Percentiles rank a stretch among this genome's conserved stretches.
Evolutionary conservation across 108 stramenopile species (phyloP).

Genomic region (Conticribra guillardii): DNA sequence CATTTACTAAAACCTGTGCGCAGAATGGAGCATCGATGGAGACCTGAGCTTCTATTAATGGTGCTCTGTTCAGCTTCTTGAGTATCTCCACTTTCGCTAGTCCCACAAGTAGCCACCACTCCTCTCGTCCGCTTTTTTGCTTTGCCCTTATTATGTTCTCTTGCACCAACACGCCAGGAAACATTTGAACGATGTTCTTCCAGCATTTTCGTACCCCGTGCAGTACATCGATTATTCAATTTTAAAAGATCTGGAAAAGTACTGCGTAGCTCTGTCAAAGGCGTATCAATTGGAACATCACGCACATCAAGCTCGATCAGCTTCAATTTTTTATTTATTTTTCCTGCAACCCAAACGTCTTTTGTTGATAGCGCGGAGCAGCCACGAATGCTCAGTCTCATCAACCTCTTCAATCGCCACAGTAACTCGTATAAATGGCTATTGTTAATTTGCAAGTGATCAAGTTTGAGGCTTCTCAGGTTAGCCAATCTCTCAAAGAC

Average conservation of each 20-base stretch:
- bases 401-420: conserved; percentile 3
- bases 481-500: background rate
- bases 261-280: background rate
- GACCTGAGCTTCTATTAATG: background rate
- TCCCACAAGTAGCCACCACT: too few species aligned
- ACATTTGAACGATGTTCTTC: conserved; percentile 3
- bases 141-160: background rate
- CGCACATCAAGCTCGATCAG: conserved; percentile 24
- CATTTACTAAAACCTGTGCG: conserved; percentile 15
- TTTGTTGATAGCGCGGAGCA: conserved; percentile 11
- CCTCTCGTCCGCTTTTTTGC: too few species aligned
- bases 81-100: background rate
- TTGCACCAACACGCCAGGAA: conserved; percentile 19
- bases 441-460: conserved; percentile 3
- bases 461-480: conserved; percentile 22
- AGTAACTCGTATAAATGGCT: background rate
- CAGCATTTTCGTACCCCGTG: background rate
- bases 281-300: conserved; percentile 17
- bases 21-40: conserved; percentile 17
- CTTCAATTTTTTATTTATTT: conserved; percentile 1
- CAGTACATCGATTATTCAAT: conserved; percentile 32
- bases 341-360: background rate
- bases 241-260: conserved; percentile 15
- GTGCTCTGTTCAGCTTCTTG: background rate
- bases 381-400: conserved; percentile 19